Percentiles rank a stretch among this genome's conserved stretches.
These are phyloP conservation scores for Penicillium samsonianum DNA, from an alignment of 495 filamentous ascomycete genomes.

Conservation along the genomic window DNA sequence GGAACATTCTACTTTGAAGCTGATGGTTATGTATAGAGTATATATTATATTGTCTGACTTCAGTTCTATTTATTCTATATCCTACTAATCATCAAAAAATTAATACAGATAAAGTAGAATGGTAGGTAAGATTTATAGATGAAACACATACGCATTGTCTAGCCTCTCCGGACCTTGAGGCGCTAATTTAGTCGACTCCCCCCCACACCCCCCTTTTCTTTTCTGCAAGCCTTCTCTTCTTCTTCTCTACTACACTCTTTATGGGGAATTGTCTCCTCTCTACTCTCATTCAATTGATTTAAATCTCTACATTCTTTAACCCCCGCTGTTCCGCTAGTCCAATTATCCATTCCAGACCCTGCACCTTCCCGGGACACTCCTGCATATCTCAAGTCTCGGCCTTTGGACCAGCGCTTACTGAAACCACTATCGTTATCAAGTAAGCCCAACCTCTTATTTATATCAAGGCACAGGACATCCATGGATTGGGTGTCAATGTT, in stretches of 20 bases:
- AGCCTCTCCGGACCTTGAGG: constrained; percentile 7
- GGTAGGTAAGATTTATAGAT: too few species aligned
- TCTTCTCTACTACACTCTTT: neutral
- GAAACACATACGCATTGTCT: constrained; percentile 1
- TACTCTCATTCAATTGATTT: constrained; percentile 2
- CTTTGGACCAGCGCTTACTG: constrained; percentile 2
- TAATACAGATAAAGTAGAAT: too few species aligned
- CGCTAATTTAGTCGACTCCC: constrained; percentile 1
- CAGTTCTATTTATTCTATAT: too few species aligned
- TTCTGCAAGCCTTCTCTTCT: constrained; percentile 5
- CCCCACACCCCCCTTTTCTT: constrained; percentile 10
- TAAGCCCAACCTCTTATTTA: constrained; percentile 1
- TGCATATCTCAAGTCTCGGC: constrained; percentile 1
- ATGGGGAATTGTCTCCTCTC: neutral
- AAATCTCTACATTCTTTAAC: constrained; percentile 5
- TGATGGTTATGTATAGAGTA: too few species aligned
- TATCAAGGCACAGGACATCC: neutral
- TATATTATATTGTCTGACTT: too few species aligned
- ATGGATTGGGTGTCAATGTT: neutral
- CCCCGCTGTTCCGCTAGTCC: neutral
- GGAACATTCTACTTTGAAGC: too few species aligned
- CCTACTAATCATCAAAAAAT: too few species aligned
- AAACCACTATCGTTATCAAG: neutral
- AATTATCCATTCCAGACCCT: neutral
- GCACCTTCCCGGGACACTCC: neutral